Base-by-base conservation (phyloP, 805 yeast species). In the Suhomyces tanzawaensis region DNA sequence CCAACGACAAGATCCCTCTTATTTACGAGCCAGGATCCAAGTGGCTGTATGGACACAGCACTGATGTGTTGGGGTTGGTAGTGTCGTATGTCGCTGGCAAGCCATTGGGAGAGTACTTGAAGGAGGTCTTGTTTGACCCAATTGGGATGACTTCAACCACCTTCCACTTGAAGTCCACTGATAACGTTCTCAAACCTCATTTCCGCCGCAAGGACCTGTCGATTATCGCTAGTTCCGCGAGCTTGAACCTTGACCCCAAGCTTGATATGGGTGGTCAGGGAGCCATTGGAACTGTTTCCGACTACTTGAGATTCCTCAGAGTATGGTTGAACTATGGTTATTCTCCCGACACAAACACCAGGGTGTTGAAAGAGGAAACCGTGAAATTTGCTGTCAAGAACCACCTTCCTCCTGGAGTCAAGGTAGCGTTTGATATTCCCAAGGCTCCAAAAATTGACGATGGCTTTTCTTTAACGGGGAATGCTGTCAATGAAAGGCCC, bases 181-280 rank as follows among this genome's bases (percentile, higher is more conserved):
- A 35, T 8, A 24, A 22, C 19, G 13, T 29, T 16, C 25, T 33
- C n/a, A 18, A 15, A n/a, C 16, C 24, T n/a, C 32, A 36, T 26
- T 14, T 21, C n/a, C 18, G 32, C 19, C 14, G 18, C 19, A n/a
- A 26, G 4, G 29, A 29, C 16, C 30, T 15, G n/a, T 13, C 23
- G 0, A n/a, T 32, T 7, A 25, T 15, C 19, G 17, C 34, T 15
- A 27, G 19, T 11, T 13, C 11, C 11, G 7, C 13, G 11, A 13
- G 7, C 4, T 7, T 27, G 30, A 16, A 16, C 7, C 12, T 23
- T 9, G 16, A 11, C n/a, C 57, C 62, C 25, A 37, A 32, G 18
- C 35, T 64, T 7, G 72, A 68, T 41, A 60, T 66, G 65, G 74
- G 73, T 6, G 74, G 74, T n/a, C 70, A 61, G 37, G 74, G 74